Evolutionary conservation across 805 yeast species (phyloP), one percentile per base, ranked within the genome.

Genomic region (Grigorovia jiainica): DNA sequence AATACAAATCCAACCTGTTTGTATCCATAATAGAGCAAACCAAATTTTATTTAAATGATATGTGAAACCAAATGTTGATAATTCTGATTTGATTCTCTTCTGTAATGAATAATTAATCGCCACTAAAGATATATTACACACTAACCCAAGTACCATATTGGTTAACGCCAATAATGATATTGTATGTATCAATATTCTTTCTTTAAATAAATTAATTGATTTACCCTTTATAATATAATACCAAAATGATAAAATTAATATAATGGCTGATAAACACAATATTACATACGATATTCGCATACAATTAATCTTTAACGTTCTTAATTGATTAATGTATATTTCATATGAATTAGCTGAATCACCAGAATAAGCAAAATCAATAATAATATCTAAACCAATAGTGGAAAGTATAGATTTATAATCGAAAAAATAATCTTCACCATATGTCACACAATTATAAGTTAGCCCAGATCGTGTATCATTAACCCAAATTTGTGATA

Each of bases 281-380:
- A 49, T 53, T 2, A 44, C 44, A 39, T 45, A 47, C 13, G 56
- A 36, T n/a, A 57, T 41, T 20, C 40, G 37, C 13, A 53, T 33
- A 43, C 54, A 47, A 10, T 44, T 43, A 5, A 18, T 38, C 34
- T 58, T 59, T 19, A 42, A 42, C 0, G n/a, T n/a, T 16, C 42
- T 38, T 24, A 43, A 27, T 7, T 24, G 20, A 3, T 30, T 15
- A 40, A 59, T 44, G 18, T 25, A 36, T 13, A 3, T 13, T 6
- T 27, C 32, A 40, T 49, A 55, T 3, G 25, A 30, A 9, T 32
- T 13, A 8, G 13, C 11, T 2, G 31, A n/a, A 13, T 42, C 42
- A 35, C 39, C 31, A 8, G 48, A 48, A 46, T 58, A 60, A 5
- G 62, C 63, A 40, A 53, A 60, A 35, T 49, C 55, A 37, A 60